A percentile compares a stretch with the other conserved stretches of the same genome.
Evolutionary conservation across 1,139 yeast genomes (phyloP).

Genomic region (Suhomyces choctaworum): DNA sequence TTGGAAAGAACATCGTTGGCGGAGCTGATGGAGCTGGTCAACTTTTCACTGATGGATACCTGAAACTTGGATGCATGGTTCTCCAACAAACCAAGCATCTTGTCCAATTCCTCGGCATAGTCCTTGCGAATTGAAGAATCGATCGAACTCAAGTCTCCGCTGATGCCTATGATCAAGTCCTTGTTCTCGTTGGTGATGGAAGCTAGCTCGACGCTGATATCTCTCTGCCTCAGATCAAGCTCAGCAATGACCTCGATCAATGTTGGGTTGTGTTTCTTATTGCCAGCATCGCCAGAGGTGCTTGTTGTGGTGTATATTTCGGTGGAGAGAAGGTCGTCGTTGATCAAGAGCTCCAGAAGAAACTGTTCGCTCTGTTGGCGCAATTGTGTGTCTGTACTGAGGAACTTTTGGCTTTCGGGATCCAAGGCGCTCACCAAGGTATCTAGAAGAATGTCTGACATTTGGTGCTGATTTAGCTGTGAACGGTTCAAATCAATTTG

Average conservation of each 20-base stretch:
- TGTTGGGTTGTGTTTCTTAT: constrained; percentile 23
- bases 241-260: constrained; percentile 50
- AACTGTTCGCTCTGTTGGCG: constrained; percentile 18
- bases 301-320: constrained; percentile 39
- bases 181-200: constrained; percentile 38
- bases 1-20: constrained; percentile 52
- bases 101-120: constrained; percentile 25
- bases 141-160: constrained; percentile 31
- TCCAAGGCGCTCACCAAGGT: constrained; percentile 22
- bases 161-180: constrained; percentile 42
- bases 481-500: neutral
- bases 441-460: constrained; percentile 24
- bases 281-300: constrained; percentile 11
- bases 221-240: constrained; percentile 37
- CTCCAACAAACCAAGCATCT: constrained; percentile 17
- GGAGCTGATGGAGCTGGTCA: constrained; percentile 23
- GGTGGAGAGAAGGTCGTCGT: constrained; percentile 44
- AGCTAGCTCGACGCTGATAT: constrained; percentile 33
- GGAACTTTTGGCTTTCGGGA: constrained; percentile 15
- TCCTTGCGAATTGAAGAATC: constrained; percentile 24
- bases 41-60: constrained; percentile 24
- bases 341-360: constrained; percentile 32
- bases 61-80: constrained; percentile 13
- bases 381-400: constrained; percentile 16
- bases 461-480: constrained; percentile 7